Evolutionary conservation across 768 basidiomycete species (phyloP).

Genomic region (Baorangia bicolor): DNA sequence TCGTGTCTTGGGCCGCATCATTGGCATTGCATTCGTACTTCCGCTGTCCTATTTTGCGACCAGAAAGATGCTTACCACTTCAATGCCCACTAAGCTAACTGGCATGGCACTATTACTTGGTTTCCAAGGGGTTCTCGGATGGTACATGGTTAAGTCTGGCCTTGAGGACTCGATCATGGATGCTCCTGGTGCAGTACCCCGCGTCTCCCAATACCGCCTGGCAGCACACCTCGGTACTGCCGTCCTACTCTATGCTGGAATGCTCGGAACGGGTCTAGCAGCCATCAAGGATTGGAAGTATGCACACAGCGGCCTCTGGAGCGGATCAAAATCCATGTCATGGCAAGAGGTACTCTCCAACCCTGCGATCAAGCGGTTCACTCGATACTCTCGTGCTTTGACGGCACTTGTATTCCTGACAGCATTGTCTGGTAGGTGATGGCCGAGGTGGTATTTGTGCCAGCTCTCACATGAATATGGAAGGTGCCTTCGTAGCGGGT

Average conservation of each 20-base stretch:
- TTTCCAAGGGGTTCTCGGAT: constrained; percentile 88
- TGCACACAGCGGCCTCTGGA: constrained; percentile 56
- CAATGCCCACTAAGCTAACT: constrained; percentile 61
- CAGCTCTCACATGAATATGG: constrained; percentile 1
- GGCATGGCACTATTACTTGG: constrained; percentile 83
- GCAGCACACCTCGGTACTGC: constrained; percentile 95
- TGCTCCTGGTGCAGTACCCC: constrained; percentile 81
- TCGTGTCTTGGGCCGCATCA: constrained; percentile 86
- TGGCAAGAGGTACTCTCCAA: constrained; percentile 53
- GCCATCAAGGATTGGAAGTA: constrained; percentile 80
- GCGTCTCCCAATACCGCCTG: constrained; percentile 95
- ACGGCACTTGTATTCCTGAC: constrained; percentile 86
- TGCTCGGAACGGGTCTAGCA: constrained; percentile 78
- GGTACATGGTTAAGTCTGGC: constrained; percentile 99
- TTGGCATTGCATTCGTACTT: constrained; percentile 79
- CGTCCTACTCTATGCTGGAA: constrained; percentile 88
- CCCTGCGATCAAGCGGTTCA: constrained; percentile 58
- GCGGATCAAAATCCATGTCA: constrained; percentile 44
- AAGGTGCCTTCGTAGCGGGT: constrained; percentile 97
- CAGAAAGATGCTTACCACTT: constrained; percentile 63
- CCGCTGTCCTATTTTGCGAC: constrained; percentile 81
- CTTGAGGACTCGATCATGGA: constrained; percentile 80
- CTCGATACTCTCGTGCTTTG: constrained; percentile 55
- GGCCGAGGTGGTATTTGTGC: neutral
- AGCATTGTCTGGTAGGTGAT: constrained; percentile 76